A percentile compares a stretch with the other conserved stretches of the same genome.
Conservation (phyloP, 306 rosid species). For the Inga leiocalycina region DNA sequence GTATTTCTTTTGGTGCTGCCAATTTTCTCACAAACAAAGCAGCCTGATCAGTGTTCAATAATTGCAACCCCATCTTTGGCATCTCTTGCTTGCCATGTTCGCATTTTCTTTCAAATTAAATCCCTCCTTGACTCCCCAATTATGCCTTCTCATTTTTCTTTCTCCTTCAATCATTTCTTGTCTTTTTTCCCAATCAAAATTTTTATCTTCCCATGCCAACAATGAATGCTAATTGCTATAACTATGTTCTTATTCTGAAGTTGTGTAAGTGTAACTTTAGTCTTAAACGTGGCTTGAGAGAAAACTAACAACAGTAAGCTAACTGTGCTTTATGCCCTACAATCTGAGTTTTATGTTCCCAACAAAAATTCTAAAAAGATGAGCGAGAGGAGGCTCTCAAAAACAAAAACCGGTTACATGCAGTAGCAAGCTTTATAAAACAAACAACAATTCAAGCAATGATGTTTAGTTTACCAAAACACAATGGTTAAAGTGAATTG, state of each 20-base stretch:
- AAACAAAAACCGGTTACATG: not conserved
- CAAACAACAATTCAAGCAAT: too few relatives aligned
- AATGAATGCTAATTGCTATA: not conserved
- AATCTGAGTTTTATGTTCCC: not conserved
- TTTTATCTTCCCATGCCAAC: not conserved
- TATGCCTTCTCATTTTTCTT: not conserved
- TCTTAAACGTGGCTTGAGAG: too few relatives aligned
- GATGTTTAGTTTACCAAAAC: too few relatives aligned
- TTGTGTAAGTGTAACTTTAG: not conserved
- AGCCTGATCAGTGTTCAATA: too few relatives aligned
- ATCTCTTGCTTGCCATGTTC: constrained; percentile 21
- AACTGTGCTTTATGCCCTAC: too few relatives aligned
- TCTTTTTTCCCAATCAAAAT: not conserved
- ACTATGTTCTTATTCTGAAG: too few relatives aligned
- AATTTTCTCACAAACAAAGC: too few relatives aligned
- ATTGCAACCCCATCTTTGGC: too few relatives aligned
- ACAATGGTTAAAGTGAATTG: too few relatives aligned
- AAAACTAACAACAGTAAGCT: too few relatives aligned
- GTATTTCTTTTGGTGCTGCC: too few relatives aligned
- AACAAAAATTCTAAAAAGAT: too few relatives aligned
- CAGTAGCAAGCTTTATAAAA: not conserved
- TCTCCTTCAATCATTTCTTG: not conserved
- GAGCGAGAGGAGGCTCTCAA: not conserved
- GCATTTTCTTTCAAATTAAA: not conserved
- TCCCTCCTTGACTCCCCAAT: not conserved